Base-by-base conservation (phyloP, 192 early-diverging fungal species). In the Spizellomyces punctatus region DNA sequence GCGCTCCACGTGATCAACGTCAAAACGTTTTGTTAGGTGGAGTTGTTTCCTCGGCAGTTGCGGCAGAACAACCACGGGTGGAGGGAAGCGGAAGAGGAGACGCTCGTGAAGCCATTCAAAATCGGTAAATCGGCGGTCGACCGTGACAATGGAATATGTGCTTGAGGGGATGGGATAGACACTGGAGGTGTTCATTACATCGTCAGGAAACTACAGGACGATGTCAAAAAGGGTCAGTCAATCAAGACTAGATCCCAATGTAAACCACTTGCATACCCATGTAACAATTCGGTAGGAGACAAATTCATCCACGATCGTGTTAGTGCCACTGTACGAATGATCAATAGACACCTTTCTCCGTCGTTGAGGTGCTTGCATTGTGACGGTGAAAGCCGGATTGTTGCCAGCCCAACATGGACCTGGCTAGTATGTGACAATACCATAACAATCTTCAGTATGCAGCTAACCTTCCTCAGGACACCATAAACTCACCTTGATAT, bases 61-160 rank as follows among this genome's bases (percentile, higher is more conserved):
- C 4, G 66, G 73, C 0, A 68, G 58, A 1, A 56, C 64, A 14
- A 74, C n/a, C 17, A 68, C 59, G 58, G 57, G 19, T 8, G 64
- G 65, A 19, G 73, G 73, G 59, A 67, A 74, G 4, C 73, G 64
- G 10, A 21, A 8, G 16, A 48, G 45, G 45, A 74, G 66, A 46
- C 57, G 73, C 5, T 47, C 58, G 57, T 67, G 60, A 8, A 74
- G 73, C 65, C 64, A 74, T 47, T 67, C 66, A 59, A 74, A 74
- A 36, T 74, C 73, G 7, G 16, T 67, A 49, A 44, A 74, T 14
- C 73, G 73, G 21, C 73, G 73, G n/a, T 67, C 19, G 12, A 74
- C 73, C 10, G 65, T 67, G 5, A 74, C 8, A 17, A 48, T 19
- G 6, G 65, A 60, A n/a, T 67, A 50, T 10, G 66, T 64, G 63